Evolutionary conservation across 768 basidiomycete species (phyloP), one percentile per base, ranked within the genome.

Genomic region (Russula foetens): DNA sequence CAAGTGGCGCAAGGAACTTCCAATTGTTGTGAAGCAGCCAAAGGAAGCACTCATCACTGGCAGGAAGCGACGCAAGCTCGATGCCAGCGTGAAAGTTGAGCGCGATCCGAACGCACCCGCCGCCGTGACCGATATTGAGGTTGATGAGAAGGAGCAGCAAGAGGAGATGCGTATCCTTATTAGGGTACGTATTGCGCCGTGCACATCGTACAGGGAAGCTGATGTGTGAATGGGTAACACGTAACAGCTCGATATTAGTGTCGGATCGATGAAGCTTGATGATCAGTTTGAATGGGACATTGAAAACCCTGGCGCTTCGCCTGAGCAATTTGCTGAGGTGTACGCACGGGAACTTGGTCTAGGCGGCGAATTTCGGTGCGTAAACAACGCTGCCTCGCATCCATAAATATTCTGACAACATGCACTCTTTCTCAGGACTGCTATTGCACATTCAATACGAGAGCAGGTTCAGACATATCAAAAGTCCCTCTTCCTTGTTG

Each of bases 281-380:
- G 97, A 99, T 73, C 90, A 94, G 69, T 96, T 98, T 69, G 97
- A 98, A 71, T 99, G 97, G 97, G 96, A 99, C 71, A 73, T 98
- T 39, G 87, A 87, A 66, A 92, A 89, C 58, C 74, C 77, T 23
- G 78, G 80, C 48, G 87, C 90, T 3, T 88, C 87, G 0, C 95
- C 96, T 0, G 97, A 99, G 73, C 85, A 88, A 26, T 98, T 98
- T 72, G 92, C 97, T 7, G 87, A 89, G 63, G 79, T 86, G 0
- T 96, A 97, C 70, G 77, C 84, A 2, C 81, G 83, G 23, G 97
- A 99, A 65, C 75, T 99, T 24, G 97, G 97, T 5, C 74, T 99
- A 26, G 81, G 81, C 28, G 92, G 93, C 8, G 97, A 99, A 71
- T 99, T 98, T 78, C 86, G 80, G 92, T 94, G 70, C 68, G 89